Evolutionary conservation across 148 eudicot species (phyloP).

Genomic region (Fagopyrum tataricum): DNA sequence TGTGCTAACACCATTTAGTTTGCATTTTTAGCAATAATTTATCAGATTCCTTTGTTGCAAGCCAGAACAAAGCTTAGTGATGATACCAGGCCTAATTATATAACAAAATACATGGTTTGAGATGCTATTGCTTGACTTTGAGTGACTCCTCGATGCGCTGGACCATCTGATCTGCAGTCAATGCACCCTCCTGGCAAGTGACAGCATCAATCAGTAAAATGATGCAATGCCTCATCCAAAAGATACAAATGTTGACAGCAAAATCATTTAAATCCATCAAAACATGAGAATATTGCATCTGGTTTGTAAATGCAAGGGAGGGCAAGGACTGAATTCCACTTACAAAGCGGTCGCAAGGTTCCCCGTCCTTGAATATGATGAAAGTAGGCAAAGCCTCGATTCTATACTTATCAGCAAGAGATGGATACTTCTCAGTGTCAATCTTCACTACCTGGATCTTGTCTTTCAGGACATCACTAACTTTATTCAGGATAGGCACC

Average conservation of each 20-base stretch:
- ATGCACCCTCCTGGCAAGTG: constrained; percentile 55
- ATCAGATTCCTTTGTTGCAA: too few species aligned
- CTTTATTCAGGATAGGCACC: constrained; percentile 80
- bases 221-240: background rate
- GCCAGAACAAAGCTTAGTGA: too few species aligned
- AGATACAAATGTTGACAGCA: background rate
- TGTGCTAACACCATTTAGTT: background rate
- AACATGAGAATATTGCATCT: background rate
- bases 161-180: constrained; percentile 46
- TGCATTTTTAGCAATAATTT: background rate
- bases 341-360: constrained; percentile 81
- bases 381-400: constrained; percentile 89
- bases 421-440: constrained; percentile 78
- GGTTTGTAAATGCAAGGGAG: background rate
- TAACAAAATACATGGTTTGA: background rate
- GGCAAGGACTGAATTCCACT: constrained; percentile 22
- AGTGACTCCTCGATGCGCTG: constrained; percentile 47
- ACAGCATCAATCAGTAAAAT: background rate
- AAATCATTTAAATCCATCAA: background rate
- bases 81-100: too few species aligned
- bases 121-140: constrained; percentile 37
- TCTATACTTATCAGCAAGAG: constrained; percentile 58
- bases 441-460: constrained; percentile 78
- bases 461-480: constrained; percentile 47
- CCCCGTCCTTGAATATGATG: constrained; percentile 76